Percentiles rank a stretch among this genome's conserved stretches.
Conservation (phyloP, 2,329 filamentous ascomycete species). For the Cytospora piceae region DNA sequence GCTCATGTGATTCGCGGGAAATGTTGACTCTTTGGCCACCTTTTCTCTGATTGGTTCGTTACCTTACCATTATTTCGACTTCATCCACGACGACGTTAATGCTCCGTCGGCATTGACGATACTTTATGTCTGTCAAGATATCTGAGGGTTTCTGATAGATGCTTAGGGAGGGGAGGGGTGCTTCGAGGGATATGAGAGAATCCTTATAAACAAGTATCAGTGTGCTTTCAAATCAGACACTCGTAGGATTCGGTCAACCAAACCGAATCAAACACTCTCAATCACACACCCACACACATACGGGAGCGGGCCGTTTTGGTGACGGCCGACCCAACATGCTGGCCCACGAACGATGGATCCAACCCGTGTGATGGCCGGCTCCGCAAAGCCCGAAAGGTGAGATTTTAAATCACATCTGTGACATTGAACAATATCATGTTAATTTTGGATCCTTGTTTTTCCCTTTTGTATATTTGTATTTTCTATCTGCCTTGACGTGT, state of each 20-base stretch:
- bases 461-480: neutral
- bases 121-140: neutral
- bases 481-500: neutral
- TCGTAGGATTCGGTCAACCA: neutral
- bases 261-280: neutral
- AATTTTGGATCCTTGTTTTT: neutral
- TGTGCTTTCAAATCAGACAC: neutral
- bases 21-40: neutral
- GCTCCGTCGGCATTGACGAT: neutral
- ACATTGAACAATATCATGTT: neutral
- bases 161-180: no score
- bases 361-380: constrained; percentile 3
- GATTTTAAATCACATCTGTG: neutral
- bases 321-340: constrained; percentile 15
- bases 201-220: neutral
- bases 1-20: constrained; percentile 3
- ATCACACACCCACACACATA: neutral
- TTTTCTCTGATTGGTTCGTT: neutral
- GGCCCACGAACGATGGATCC: constrained; percentile 2
- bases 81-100: neutral
- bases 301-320: constrained; percentile 19
- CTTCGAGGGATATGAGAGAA: neutral
- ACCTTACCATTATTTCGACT: neutral
- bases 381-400: neutral
- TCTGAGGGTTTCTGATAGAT: neutral